Evolutionary conservation across 2,329 filamentous ascomycete genomes (phyloP), one percentile per base, ranked within the genome.

Genomic region (Fusarium protoensiforme): DNA sequence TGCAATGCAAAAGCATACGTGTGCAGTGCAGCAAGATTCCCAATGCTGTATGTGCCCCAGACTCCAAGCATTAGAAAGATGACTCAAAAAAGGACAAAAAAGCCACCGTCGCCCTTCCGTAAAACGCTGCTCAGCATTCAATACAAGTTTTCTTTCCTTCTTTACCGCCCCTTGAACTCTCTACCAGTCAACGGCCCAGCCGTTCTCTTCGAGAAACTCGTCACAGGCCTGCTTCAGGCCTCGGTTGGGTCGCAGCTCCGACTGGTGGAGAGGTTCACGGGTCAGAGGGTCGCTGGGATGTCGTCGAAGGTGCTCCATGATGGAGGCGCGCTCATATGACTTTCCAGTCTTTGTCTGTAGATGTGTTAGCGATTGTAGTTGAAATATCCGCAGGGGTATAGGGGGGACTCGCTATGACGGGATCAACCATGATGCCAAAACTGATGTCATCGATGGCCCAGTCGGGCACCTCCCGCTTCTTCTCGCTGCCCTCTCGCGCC

Each of bases 151-250:
- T 24, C 22, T 8, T n/a, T 24, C 14, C 16, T 46, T 48, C 29
- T n/a, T 27, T 20, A 13, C 27, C 4, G n/a, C n/a, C 3, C 39
- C 22, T 18, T 48, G 4, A 5, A 13, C 9, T 24, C 20, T 24
- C 73, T 85, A 97, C 92, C 93, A 98, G 80, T 98, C 95, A 41
- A 93, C 95, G 1, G 95, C 94, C 94, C 96, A 98, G 11, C 94
- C 95, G 77, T 98, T 98, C 75, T 93, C 86, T 31, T 93, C 88
- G 67, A 98, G 84, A 77, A 97, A 98, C 75, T 96, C 93, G 53
- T 93, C 91, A 79, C 94, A 97, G 0, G 94, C 96, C 61, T 93
- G 89, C 80, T 92, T 94, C 66, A 98, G 85, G 1, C 89, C 92
- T 51, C 97, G 87, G 80, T 98, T 98, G 0, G 94, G 92, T 46